phyloP scores from a whole-genome alignment of 179 eudicot species.

The Corrigiola litoralis region DNA sequence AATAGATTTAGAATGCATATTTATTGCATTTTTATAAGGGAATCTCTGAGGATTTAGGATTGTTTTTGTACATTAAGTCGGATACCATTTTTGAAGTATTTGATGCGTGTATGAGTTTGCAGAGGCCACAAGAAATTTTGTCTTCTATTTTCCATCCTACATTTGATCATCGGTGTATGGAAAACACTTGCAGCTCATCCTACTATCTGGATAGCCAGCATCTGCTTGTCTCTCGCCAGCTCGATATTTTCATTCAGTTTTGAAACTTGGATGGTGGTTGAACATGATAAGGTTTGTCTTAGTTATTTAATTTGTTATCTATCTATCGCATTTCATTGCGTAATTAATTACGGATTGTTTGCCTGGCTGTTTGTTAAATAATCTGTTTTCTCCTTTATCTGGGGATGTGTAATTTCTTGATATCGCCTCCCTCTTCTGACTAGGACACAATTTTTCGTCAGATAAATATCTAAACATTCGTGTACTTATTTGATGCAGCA shows the following conservation, averaged over 20 bases:
- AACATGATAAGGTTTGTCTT: slow-evolving; percentile 80
- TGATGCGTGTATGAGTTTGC: slow-evolving; percentile 32
- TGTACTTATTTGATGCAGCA: slow-evolving; percentile 42
- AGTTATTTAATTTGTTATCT: neutral
- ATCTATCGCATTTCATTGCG: slow-evolving; percentile 2
- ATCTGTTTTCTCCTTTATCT: neutral
- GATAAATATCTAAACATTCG: neutral
- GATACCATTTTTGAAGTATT: slow-evolving; percentile 6
- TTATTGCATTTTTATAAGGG: too few relatives aligned
- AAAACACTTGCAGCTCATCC: slow-evolving; percentile 52
- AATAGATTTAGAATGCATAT: too few relatives aligned
- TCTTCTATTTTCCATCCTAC: slow-evolving; percentile 67
- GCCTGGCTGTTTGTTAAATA: neutral
- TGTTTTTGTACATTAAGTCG: neutral
- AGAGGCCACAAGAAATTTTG: slow-evolving; percentile 87
- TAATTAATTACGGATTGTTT: too few relatives aligned
- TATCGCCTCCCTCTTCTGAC: too few relatives aligned
- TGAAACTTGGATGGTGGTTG: slow-evolving; percentile 93
- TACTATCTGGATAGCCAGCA: slow-evolving; percentile 61
- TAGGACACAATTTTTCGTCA: too few relatives aligned
- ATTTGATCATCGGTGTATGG: slow-evolving; percentile 62
- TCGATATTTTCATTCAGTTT: slow-evolving; percentile 76
- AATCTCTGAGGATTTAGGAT: neutral
- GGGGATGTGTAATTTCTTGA: neutral
- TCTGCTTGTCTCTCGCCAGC: slow-evolving; percentile 74